Evolutionary conservation across 2,329 filamentous ascomycete species (phyloP), one percentile per base, ranked within the genome.

Genomic region (Talaromyces marneffei): DNA sequence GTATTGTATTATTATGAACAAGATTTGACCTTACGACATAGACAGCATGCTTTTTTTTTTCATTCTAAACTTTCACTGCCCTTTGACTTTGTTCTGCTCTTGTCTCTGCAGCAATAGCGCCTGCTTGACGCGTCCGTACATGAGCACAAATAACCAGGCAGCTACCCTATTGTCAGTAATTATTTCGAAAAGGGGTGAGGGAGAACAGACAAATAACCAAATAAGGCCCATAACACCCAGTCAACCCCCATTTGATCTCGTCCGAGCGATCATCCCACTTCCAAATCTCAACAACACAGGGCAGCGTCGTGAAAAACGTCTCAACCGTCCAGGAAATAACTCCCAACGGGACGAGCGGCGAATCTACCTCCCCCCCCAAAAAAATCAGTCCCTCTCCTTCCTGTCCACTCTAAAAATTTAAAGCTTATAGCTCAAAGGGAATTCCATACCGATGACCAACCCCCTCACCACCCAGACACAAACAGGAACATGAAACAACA

Each of bases 231-330:
- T 86, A 86, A 14, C 86, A 73, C 64, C 75, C 77, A 0, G 75
- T 80, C 57, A 86, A 67, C 58, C 77, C 75, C 25, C 77, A 68
- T 67, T 84, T 85, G 66, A 84, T 75, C 2, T 67, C 69, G 1
- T 69, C 64, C 0, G 75, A 73, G 31, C 81, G 76, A 52, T 76
- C 76, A 2, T 72, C 69, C 84, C 86, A 89, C 64, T 76, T 78
- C 72, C 82, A 74, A 65, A 83, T 84, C 61, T 89, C 86, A 1
- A 81, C 78, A 50, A 89, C 78, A 67, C 86, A 89, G 0, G 84
- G 83, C 44, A 83, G 67, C 0, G 87, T 88, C 1, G 86, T 87
- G 60, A 88, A 64, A 37, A 80, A 83, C 0, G 85, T 83, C 67
- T 87, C 80, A 9, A 84, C 71, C 0, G 83, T 81, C 66, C 83